Evolutionary conservation across 257 asterid genomes (phyloP), one percentile per base, ranked within the genome.

Genomic region (Marsdenia floribunda): DNA sequence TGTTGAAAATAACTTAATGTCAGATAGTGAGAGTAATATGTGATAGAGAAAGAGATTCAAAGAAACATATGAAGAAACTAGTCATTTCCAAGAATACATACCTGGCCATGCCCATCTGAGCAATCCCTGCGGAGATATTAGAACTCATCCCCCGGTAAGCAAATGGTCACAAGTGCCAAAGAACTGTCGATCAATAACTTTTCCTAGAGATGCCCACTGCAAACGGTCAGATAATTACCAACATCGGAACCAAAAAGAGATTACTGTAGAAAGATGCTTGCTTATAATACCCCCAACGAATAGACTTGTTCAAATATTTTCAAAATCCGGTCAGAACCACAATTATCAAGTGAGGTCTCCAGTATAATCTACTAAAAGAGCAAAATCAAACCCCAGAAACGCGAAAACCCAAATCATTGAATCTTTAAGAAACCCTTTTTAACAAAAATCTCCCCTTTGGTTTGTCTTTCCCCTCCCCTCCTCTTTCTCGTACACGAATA

Each of bases 51-150:
- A 65, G 55, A n/a, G 10, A 46, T 21, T 5, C 5, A 14, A 54
- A 42, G 49, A 35, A 33, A 60, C 75, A 49, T 8, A 2, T 16
- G 29, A 42, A 46, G 0, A 22, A 50, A 79, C 26, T 37, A 16
- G 19, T n/a, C 4, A 72, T 24, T 24, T 22, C n/a, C 1, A 52
- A 3, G 33, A 21, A 5, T 7, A 65, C 82, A 77, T 81, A 95
- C 98, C 99, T 82, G 99, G 99, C 99, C 99, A 95, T 50, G 83
- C 71, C 81, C 90, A 69, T 80, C 85, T 90, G 96, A 70, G 89
- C 85, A 52, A 85, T 90, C 71, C 90, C 88, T 77, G 77, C 93
- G 19, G 86, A 80, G 69, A 77, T 76, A 79, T 61, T 77, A 11
- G 91, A 87, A 76, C 90, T 87, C 96, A 90, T 77, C 55, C 69